Evolutionary conservation across 352 stramenopile species (phyloP).

Genomic region (Globisporangium rhizosaccharum): DNA sequence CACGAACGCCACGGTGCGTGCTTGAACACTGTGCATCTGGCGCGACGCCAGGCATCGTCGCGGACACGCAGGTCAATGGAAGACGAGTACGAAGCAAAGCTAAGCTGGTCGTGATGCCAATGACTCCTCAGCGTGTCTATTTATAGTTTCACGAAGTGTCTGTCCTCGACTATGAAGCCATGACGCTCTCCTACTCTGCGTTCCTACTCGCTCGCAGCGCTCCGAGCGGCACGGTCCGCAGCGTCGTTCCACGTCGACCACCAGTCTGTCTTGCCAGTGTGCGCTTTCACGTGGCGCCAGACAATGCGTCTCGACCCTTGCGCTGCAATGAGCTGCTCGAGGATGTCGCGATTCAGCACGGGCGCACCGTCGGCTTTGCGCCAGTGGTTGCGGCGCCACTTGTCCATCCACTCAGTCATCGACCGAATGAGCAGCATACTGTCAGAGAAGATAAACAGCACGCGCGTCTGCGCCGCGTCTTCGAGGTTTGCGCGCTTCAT

Average conservation of each 20-base stretch:
- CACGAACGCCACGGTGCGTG: too few species aligned
- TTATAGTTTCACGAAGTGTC: too few species aligned
- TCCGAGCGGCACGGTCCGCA: conserved; percentile 16
- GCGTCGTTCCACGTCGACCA: conserved; percentile 4
- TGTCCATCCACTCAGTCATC: conserved; percentile 73
- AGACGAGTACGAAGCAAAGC: too few species aligned
- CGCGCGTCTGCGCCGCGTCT: conserved; percentile 20
- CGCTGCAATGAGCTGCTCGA: conserved; percentile 46
- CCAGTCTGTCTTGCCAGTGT: conserved; percentile 34
- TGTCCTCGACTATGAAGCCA: too few species aligned
- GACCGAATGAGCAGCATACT: conserved; percentile 81
- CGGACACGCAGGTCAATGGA: too few species aligned
- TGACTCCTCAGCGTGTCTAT: too few species aligned
- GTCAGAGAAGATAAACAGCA: conserved; percentile 77
- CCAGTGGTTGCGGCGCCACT: conserved; percentile 63
- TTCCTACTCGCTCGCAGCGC: conserved; percentile 45
- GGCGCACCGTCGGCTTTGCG: conserved; percentile 43
- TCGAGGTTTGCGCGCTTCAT: conserved; percentile 70
- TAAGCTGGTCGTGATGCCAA: too few species aligned
- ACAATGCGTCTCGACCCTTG: conserved; percentile 40
- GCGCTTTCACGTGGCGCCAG: conserved; percentile 70
- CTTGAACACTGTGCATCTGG: too few species aligned
- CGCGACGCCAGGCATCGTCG: too few species aligned
- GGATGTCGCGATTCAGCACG: conserved; percentile 63
- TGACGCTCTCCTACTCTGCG: too few species aligned